These are phyloP conservation scores for Abrus pulchellus DNA, from an alignment of 306 rosid species.

Conservation along the genomic window DNA sequence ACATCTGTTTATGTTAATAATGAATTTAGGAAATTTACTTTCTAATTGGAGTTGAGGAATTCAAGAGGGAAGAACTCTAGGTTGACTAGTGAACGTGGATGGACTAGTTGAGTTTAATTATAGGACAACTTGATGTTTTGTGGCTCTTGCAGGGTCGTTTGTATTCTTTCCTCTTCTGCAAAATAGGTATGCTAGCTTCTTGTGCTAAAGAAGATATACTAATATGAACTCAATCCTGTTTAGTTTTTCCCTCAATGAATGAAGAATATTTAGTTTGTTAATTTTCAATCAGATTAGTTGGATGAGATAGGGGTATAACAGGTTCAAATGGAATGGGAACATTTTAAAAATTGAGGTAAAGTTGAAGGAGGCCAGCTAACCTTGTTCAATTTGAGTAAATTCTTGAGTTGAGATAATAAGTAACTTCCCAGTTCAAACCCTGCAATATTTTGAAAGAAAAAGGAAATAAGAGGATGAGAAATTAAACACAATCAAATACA, in stretches of 20 bases:
- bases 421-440: too few species aligned
- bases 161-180: neutral
- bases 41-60: neutral
- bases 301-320: neutral
- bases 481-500: too few species aligned
- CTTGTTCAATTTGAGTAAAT: too few species aligned
- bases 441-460: too few species aligned
- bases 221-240: conserved; percentile 5
- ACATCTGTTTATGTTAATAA: neutral
- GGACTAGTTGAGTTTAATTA: neutral
- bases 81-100: conserved; percentile 11
- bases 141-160: neutral
- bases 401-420: too few species aligned
- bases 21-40: neutral
- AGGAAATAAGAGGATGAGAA: too few species aligned
- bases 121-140: neutral
- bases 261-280: neutral
- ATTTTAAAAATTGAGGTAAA: too few species aligned
- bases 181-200: neutral
- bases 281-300: neutral
- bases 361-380: too few species aligned
- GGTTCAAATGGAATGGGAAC: neutral
- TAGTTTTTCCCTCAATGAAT: neutral
- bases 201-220: neutral
- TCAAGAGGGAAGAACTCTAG: neutral